phyloP scores from a whole-genome alignment of 1,139 yeast genomes.

The Blastobotrys elegans region DNA sequence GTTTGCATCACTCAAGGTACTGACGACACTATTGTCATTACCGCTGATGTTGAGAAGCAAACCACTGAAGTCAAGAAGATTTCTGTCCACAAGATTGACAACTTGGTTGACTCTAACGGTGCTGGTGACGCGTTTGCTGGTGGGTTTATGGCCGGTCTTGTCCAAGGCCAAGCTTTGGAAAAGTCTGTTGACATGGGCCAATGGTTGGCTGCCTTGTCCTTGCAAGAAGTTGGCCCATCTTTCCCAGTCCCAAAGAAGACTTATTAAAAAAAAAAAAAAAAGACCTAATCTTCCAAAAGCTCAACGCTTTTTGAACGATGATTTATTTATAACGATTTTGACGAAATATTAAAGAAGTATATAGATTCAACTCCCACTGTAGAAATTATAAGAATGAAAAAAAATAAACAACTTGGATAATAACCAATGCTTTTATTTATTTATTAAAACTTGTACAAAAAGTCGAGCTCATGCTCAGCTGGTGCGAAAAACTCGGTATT shows the following conservation, averaged over 20 bases:
- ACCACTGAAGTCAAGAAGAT: slow-evolving; percentile 47
- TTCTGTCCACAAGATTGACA: slow-evolving; percentile 66
- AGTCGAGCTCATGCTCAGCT: neutral
- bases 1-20: slow-evolving; percentile 91
- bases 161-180: slow-evolving; percentile 58
- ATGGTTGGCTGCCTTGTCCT: slow-evolving; percentile 91
- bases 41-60: slow-evolving; percentile 38
- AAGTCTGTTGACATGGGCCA: slow-evolving; percentile 81
- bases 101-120: slow-evolving; percentile 92
- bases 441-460: neutral
- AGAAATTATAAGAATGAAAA: no score
- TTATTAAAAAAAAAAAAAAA: slow-evolving; percentile 28
- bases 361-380: slow-evolving; percentile 9
- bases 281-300: no score
- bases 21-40: slow-evolving; percentile 78
- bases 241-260: slow-evolving; percentile 79
- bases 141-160: slow-evolving; percentile 89
- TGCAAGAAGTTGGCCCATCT: slow-evolving; percentile 91
- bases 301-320: slow-evolving; percentile 1
- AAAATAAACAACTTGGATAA: no score
- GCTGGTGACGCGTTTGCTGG: slow-evolving; percentile 99
- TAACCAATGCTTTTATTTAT: no score
- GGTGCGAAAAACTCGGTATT: neutral
- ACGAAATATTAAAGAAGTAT: slow-evolving; percentile 3
- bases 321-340: neutral